Percentiles rank a stretch among this genome's conserved stretches.
phyloP scores from a whole-genome alignment of 1,139 yeast genomes.

The Diutina rugosa region DNA sequence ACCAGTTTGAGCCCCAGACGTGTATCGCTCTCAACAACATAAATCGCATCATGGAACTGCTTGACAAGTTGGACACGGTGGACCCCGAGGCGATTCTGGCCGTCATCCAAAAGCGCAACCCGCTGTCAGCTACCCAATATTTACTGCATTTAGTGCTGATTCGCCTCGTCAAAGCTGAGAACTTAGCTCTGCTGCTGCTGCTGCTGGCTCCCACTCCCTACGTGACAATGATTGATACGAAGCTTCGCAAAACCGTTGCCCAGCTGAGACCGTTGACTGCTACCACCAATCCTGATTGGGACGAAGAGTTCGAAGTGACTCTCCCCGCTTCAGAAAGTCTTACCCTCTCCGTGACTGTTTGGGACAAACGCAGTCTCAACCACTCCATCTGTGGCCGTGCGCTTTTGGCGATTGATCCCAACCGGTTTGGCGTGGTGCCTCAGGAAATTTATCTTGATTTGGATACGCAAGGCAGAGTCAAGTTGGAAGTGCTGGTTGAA shows the following conservation, averaged over 20 bases:
- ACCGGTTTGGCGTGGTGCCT: conserved; percentile 55
- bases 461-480: conserved; percentile 55
- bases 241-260: conserved; percentile 45
- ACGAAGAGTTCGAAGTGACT: conserved; percentile 69
- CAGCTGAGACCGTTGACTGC: conserved; percentile 46
- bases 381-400: conserved; percentile 66
- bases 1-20: conserved; percentile 47
- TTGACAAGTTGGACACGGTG: conserved; percentile 49
- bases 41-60: conserved; percentile 43
- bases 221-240: conserved; percentile 54
- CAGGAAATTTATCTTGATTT: conserved; percentile 49
- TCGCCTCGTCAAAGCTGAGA: conserved; percentile 57
- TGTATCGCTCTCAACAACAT: conserved; percentile 71
- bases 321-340: conserved; percentile 25
- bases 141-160: conserved; percentile 53
- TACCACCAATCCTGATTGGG: conserved; percentile 71
- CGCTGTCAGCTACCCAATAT: conserved; percentile 17
- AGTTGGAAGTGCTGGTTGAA: conserved; percentile 61
- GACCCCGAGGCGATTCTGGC: conserved; percentile 51
- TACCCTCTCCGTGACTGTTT: conserved; percentile 48
- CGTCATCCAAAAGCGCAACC: conserved; percentile 23
- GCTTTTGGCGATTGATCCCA: conserved; percentile 49
- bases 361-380: conserved; percentile 50
- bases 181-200: conserved; percentile 39
- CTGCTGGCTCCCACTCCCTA: conserved; percentile 49